Conservation (phyloP, 345 rosid species). For the Geranium brycei region DNA sequence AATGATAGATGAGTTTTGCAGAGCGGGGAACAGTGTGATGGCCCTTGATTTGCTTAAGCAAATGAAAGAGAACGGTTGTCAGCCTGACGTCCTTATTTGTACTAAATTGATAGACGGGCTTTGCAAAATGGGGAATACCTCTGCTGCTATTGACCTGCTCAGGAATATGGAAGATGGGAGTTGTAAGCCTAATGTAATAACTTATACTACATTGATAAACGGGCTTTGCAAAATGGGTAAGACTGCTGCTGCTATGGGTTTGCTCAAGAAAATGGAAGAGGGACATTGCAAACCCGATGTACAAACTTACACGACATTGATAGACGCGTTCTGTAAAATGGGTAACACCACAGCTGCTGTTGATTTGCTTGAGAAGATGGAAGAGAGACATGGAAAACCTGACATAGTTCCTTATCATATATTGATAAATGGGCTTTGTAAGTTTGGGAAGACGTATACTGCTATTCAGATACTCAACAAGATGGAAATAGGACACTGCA, state of each 20-base stretch:
- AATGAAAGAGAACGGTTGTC: conserved; percentile 32
- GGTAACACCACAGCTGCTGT: conserved; percentile 41
- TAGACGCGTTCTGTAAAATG: conserved; percentile 56
- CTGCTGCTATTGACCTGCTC: conserved; percentile 44
- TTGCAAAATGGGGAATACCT: conserved; percentile 42
- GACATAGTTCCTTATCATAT: conserved; percentile 37
- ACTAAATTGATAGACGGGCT: conserved; percentile 65
- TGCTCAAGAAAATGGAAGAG: conserved; percentile 49
- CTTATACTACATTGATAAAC: conserved; percentile 39
- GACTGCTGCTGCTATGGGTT: conserved; percentile 39
- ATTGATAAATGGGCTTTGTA: conserved; percentile 47
- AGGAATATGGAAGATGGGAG: conserved; percentile 51
- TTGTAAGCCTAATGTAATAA: conserved; percentile 39
- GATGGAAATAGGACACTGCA: conserved; percentile 39
- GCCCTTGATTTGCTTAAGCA: conserved; percentile 44
- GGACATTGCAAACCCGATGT: conserved; percentile 47
- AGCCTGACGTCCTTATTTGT: conserved; percentile 41
- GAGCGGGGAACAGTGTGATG: conserved; percentile 47
- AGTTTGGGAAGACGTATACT: conserved; percentile 40
- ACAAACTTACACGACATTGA: conserved; percentile 50
- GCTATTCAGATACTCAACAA: conserved; percentile 48
- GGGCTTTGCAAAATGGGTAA: conserved; percentile 51
- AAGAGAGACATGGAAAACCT: conserved; percentile 39
- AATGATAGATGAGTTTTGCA: conserved; percentile 56
- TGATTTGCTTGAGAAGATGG: conserved; percentile 60